Evolutionary conservation across 176 grass and related monocot species (phyloP).

Genomic region (Areca catechu): DNA sequence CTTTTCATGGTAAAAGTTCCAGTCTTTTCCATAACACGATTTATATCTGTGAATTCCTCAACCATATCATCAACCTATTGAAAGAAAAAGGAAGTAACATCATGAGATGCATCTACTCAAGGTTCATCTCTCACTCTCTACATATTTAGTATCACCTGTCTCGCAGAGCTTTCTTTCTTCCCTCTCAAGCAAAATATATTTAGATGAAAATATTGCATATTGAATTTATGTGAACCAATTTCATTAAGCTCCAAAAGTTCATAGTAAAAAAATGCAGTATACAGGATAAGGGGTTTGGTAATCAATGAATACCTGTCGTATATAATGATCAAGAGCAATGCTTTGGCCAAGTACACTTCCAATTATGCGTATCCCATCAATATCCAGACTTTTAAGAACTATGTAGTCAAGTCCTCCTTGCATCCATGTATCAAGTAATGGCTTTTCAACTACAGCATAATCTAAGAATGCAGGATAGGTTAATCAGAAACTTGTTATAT

Average conservation of each 20-base stretch:
- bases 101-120: too few species aligned
- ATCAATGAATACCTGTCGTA: slow-evolving; percentile 52
- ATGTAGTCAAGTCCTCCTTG: slow-evolving; percentile 88
- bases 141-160: too few species aligned
- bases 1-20: slow-evolving; percentile 85
- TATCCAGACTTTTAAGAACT: slow-evolving; percentile 79
- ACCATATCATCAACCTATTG: slow-evolving; percentile 92
- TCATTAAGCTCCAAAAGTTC: background rate
- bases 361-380: slow-evolving; percentile 76
- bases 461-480: slow-evolving; percentile 26
- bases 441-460: slow-evolving; percentile 87
- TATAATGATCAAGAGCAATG: slow-evolving; percentile 92
- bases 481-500: background rate
- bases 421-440: slow-evolving; percentile 67
- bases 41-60: slow-evolving; percentile 94
- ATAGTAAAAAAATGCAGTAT: background rate
- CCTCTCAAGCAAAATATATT: too few species aligned
- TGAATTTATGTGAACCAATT: too few species aligned
- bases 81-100: slow-evolving; percentile 8
- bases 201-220: too few species aligned
- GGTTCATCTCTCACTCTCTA: too few species aligned
- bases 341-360: slow-evolving; percentile 88
- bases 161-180: too few species aligned
- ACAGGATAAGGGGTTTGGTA: background rate
- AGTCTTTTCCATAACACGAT: slow-evolving; percentile 88